phyloP scores from a whole-genome alignment of 2,329 filamentous ascomycete genomes.

The Hymenoscyphus fraxineus region DNA sequence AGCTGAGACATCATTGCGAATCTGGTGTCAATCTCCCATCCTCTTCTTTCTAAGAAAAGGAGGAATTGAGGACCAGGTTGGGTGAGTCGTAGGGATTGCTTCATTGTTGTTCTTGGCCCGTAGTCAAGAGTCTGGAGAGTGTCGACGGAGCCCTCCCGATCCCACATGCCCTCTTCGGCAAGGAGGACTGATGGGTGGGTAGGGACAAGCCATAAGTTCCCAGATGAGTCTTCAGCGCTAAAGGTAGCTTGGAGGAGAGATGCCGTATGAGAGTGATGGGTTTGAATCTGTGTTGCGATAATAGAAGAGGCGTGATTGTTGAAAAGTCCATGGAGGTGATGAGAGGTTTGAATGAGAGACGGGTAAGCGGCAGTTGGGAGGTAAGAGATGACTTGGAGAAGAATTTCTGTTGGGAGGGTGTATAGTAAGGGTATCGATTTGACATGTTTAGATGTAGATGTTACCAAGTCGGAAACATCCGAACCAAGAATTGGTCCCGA shows the following conservation, averaged over 20 bases:
- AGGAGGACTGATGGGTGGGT: slow-evolving; percentile 16
- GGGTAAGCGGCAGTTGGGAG: slow-evolving; percentile 19
- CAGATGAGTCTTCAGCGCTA: slow-evolving; percentile 4
- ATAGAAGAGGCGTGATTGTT: slow-evolving; percentile 20
- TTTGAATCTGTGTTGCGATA: slow-evolving; percentile 22
- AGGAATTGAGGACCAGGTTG: slow-evolving; percentile 23
- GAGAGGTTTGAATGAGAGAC: slow-evolving; percentile 21
- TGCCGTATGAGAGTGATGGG: slow-evolving; percentile 11
- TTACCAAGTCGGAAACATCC: background rate
- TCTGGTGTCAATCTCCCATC: slow-evolving; percentile 19
- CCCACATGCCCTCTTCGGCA: slow-evolving; percentile 11
- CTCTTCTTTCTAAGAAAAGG: slow-evolving; percentile 21
- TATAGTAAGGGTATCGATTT: slow-evolving; percentile 11
- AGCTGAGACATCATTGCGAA: slow-evolving; percentile 12
- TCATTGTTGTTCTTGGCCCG: background rate
- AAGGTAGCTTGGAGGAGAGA: slow-evolving; percentile 16
- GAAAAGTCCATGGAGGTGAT: slow-evolving; percentile 20
- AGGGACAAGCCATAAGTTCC: slow-evolving; percentile 21
- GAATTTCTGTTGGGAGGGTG: slow-evolving; percentile 36
- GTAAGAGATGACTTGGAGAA: slow-evolving; percentile 33
- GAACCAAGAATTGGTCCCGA: background rate
- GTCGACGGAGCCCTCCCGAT: background rate
- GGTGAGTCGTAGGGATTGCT: slow-evolving; percentile 12
- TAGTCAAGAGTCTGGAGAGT: background rate
- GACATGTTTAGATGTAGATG: background rate